Conservation (phyloP, 345 rosid genomes). For the Populus euphratica region DNA sequence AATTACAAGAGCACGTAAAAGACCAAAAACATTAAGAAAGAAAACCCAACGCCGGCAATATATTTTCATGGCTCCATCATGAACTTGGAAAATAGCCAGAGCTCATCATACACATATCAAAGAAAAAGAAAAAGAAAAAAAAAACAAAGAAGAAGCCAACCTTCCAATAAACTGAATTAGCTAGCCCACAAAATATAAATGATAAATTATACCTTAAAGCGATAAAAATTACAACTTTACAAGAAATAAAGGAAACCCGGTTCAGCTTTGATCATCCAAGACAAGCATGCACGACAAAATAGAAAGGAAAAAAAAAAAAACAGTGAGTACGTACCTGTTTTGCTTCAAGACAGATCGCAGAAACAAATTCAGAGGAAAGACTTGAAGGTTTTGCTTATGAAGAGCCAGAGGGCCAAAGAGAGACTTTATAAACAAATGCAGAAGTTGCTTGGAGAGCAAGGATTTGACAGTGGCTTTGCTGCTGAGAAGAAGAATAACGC, state of each 20-base stretch:
- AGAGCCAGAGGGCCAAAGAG: conserved; percentile 8
- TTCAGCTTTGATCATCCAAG: not conserved
- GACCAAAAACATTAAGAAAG: not conserved
- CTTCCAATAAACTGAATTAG: not conserved
- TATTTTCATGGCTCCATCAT: not conserved
- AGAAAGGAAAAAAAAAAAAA: too few species aligned
- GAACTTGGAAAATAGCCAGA: not conserved
- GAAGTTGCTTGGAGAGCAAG: too few species aligned
- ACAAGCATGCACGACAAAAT: not conserved
- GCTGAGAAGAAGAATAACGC: not conserved
- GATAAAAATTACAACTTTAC: not conserved
- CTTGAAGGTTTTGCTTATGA: not conserved
- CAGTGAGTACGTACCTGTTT: conserved; percentile 1
- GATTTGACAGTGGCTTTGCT: not conserved
- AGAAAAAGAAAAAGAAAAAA: too few species aligned
- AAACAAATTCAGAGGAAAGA: not conserved
- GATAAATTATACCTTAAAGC: not conserved
- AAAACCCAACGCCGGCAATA: not conserved
- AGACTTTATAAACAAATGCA: too few species aligned
- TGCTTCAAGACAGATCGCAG: not conserved
- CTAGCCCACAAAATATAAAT: not conserved
- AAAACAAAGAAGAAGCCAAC: not conserved
- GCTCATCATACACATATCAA: not conserved
- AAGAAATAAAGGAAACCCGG: not conserved
- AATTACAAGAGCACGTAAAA: not conserved